Evolutionary conservation across 306 rosid genomes (phyloP), one percentile per base, ranked within the genome.

Genomic region (Datisca glomerata): DNA sequence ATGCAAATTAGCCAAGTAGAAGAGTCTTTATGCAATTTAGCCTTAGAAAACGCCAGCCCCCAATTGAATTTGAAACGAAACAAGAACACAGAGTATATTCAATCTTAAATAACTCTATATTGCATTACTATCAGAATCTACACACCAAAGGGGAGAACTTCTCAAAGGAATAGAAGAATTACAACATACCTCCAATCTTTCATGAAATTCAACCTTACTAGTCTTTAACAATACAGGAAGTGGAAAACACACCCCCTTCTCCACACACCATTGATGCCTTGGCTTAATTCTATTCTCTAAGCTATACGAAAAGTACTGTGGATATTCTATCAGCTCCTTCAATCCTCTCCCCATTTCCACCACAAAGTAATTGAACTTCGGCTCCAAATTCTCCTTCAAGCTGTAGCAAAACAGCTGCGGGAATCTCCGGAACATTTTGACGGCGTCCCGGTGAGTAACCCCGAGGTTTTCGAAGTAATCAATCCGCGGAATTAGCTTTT

Each of bases 341-440:
- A 80, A 37, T 53, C 70, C 91, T 53, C 97, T 73, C 33, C 93
- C 89, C 97, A 89, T 80, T 52, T 74, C 86, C 57, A 89, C 77
- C 29, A 83, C 79, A 24, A 89, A 77, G 81, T 83, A 89, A 61
- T 75, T 61, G 56, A 80, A 76, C 44, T 83, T 89, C 12, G 91
- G 86, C 75, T 83, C 91, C 50, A 74, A 57, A 47, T 80, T 89
- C 6, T 74, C 55, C 63, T 74, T 69, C 12, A 83, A 47, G 59
- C 84, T 72, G 58, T 59, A 80, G 63, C 85, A 69, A 51, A 89
- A 89, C 33, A 79, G 74, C 65, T 44, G 91, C 34, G 93, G 95
- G 53, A 80, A 89, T 49, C 86, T 55, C 47, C 73, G 78, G 23
- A 82, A 79, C 95, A 83, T 72, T 0, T 51, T 32, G 20, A 59